A percentile compares a stretch with the other conserved stretches of the same genome.
Evolutionary conservation across 495 filamentous ascomycete species (phyloP).

Genomic region (Annulohypoxylon stygium): DNA sequence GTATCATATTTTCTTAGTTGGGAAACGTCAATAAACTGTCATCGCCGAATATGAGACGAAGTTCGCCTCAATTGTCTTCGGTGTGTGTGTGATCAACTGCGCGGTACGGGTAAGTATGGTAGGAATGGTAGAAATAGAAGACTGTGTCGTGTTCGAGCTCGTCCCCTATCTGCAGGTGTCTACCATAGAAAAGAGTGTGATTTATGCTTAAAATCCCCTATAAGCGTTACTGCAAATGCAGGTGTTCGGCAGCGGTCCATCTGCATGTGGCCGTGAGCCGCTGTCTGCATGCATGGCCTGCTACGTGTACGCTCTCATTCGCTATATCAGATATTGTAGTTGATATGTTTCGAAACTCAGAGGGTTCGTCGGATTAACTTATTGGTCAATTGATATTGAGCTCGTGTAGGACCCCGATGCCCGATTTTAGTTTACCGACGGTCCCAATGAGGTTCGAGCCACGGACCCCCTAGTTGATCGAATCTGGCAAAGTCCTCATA

Average conservation of each 20-base stretch:
- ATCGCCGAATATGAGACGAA: constrained; percentile 32
- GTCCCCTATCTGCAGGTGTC: constrained; percentile 28
- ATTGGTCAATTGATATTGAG: constrained; percentile 31
- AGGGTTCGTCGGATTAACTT: constrained; percentile 5
- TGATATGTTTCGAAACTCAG: constrained; percentile 43
- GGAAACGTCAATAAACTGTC: not conserved
- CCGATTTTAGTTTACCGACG: constrained; percentile 22
- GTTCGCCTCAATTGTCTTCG: constrained; percentile 27
- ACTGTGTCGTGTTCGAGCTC: constrained; percentile 12
- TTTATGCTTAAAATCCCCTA: constrained; percentile 40
- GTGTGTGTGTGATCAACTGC: constrained; percentile 44
- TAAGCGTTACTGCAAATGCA: constrained; percentile 46
- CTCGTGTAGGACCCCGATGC: constrained; percentile 34
- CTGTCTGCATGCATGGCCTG: constrained; percentile 26
- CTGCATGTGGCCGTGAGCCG: constrained; percentile 37
- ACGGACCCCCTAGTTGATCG: constrained; percentile 30
- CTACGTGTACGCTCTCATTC: constrained; percentile 37
- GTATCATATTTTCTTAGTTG: constrained; percentile 12
- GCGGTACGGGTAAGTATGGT: constrained; percentile 11
- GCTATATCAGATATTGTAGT: constrained; percentile 17
- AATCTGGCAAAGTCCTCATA: constrained; percentile 41
- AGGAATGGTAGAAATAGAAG: constrained; percentile 16
- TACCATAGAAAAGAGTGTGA: constrained; percentile 29
- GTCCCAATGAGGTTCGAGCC: constrained; percentile 16
- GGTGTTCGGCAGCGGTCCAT: constrained; percentile 29